Percentiles rank a stretch among this genome's conserved stretches.
These are phyloP conservation scores for Westerdykella sp. DNA, from an alignment of 2,329 filamentous ascomycete genomes.

Conservation along the genomic window DNA sequence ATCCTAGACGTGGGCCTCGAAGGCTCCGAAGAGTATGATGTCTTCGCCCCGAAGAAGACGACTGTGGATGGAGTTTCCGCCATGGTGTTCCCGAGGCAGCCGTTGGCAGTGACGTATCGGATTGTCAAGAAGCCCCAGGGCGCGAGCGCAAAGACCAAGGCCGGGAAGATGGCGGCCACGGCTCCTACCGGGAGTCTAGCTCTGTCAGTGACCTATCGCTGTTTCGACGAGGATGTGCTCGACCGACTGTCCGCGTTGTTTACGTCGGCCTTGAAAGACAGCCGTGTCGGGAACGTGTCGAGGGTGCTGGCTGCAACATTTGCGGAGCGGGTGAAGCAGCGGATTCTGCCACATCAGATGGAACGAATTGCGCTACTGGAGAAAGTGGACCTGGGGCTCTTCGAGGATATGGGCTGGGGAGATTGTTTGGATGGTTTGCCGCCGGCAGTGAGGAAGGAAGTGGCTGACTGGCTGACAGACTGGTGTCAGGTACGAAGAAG, in stretches of 20 bases:
- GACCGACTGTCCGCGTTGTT: conserved; percentile 45
- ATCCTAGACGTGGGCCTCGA: conserved; percentile 66
- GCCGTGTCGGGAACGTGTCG: conserved; percentile 42
- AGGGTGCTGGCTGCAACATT: conserved; percentile 50
- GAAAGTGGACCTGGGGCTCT: conserved; percentile 48
- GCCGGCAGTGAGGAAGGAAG: conserved; percentile 36
- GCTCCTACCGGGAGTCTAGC: conserved; percentile 44
- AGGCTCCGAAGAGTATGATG: conserved; percentile 62
- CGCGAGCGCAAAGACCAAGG: conserved; percentile 17
- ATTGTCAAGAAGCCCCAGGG: conserved; percentile 53
- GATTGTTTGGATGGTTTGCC: conserved; percentile 48
- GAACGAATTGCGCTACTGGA: conserved; percentile 51
- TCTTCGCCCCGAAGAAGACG: conserved; percentile 49
- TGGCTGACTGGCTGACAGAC: conserved; percentile 47
- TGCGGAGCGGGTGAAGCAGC: conserved; percentile 40
- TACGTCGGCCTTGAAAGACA: conserved; percentile 41
- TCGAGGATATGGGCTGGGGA: conserved; percentile 50
- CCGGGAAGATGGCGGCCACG: conserved; percentile 29
- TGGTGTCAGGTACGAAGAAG: conserved; percentile 51
- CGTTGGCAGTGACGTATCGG: conserved; percentile 74
- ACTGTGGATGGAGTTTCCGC: conserved; percentile 35
- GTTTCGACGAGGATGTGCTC: conserved; percentile 67
- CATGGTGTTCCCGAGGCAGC: conserved; percentile 72
- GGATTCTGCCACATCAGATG: conserved; percentile 45
- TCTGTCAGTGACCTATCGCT: conserved; percentile 68